Evolutionary conservation across 1,284 basidiomycete species (phyloP), one percentile per base, ranked within the genome.

Genomic region (Leccinum subatratum): DNA sequence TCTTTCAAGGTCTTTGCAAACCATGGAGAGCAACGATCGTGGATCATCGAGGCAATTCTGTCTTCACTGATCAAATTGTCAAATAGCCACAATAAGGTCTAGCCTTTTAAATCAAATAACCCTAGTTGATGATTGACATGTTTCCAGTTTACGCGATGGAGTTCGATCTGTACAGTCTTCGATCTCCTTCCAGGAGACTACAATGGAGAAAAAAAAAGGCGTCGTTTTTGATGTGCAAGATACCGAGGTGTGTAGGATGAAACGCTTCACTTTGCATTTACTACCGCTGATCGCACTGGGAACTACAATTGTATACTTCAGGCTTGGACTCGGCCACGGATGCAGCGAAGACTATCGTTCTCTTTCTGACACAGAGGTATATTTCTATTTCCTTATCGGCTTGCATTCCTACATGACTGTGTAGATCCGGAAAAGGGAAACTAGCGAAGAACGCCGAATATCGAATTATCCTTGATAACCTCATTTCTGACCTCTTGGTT

Each of bases 1-100:
- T 20, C 58, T 54, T 61, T 63, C 28, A 72, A 94, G 90, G 89
- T 96, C 34, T 98, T 98, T 74, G 93, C 94, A 7, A 91, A 89
- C 68, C 89, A 97, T 70, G 88, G 93, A 67, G 88, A 91, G 48
- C 96, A 99, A 77, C 83, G 96, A 1, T 87, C 89, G 1, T 98
- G 95, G 95, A 96, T 98, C 69, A 91, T 99, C 22, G 95, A 98
- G 75, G 96, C 98, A 77, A 95, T 98, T 37, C 77, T 99, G 20
- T 86, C 88, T 4, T 95, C 93, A 0, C 80, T 98, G 61, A 94
- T 94, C 70, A 95, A 93, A 76, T 82, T 97, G 8, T 93, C 93
- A 0, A 95, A 97, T 71, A 86, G 89, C 59, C 95, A 94, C 73
- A 90, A 92, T 73, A 91, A 91, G 69, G 93, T 94, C 62, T 62